Evolutionary conservation across 2,329 filamentous ascomycete genomes (phyloP).

Genomic region (Trichoderma sp.): DNA sequence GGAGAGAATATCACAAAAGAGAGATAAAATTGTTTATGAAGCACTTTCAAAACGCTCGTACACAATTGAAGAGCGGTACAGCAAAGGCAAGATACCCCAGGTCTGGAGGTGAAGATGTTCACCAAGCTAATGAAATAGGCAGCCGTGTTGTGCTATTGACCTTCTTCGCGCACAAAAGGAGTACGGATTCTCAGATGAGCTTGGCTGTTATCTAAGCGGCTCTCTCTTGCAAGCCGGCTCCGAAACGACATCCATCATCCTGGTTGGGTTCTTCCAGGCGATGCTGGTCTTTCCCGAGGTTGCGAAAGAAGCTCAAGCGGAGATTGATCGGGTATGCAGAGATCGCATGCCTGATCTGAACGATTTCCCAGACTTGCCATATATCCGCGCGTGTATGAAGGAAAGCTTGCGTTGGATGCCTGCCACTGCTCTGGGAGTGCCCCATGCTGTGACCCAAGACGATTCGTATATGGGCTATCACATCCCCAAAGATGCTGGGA

Average conservation of each 20-base stretch:
- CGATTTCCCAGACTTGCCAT: conserved; percentile 37
- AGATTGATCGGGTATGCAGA: conserved; percentile 38
- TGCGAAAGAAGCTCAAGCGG: conserved; percentile 34
- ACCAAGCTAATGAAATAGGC: not conserved
- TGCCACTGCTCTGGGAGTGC: conserved; percentile 38
- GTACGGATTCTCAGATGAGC: conserved; percentile 13
- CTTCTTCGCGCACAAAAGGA: conserved; percentile 15
- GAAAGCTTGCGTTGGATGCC: conserved; percentile 36
- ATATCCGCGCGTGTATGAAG: conserved; percentile 37
- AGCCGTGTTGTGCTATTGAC: conserved; percentile 18
- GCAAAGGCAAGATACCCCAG: not conserved
- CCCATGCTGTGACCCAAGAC: conserved; percentile 41
- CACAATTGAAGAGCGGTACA: conserved; percentile 4
- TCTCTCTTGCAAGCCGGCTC: conserved; percentile 17
- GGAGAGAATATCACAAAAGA: conserved; percentile 5
- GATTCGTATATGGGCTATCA: conserved; percentile 21
- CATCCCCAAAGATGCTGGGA: conserved; percentile 29
- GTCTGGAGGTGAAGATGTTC: not conserved
- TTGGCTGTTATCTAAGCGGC: conserved; percentile 17
- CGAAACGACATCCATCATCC: conserved; percentile 21
- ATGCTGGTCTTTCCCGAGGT: conserved; percentile 35
- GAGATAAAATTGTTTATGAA: conserved; percentile 15
- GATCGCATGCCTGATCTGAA: conserved; percentile 35
- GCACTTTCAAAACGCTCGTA: conserved; percentile 14
- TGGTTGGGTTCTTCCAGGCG: conserved; percentile 31